Base-by-base conservation (phyloP, 495 filamentous ascomycete species). In the Aspergillus cavernicola region DNA sequence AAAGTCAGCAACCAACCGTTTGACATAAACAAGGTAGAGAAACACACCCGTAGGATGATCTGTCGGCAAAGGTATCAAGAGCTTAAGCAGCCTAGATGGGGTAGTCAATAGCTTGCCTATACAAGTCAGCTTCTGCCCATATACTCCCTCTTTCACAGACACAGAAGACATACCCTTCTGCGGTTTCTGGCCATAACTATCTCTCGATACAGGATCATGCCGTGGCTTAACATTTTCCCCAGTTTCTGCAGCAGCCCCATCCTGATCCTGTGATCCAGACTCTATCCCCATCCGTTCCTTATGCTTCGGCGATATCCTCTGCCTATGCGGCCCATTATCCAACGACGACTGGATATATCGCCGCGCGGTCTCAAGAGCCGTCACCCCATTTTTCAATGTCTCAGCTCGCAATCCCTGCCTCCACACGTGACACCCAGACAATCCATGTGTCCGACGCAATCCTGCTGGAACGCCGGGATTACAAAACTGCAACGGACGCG, bases 51-150 rank as follows among this genome's bases (percentile, higher is more conserved):
- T 81, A 32, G 76, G 66, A 31, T 73, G 50, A 39, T 66, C 54
- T 2, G 81, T 83, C 4, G 84, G 84, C 9, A 97, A 76, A 0
- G 92, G 92, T 7, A 97, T 76, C 19, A 96, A 85, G 13, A 97
- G 72, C 67, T 97, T 97, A 29, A 97, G 82, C 33, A 96, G 82
- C 6, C 89, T 81, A 1, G 89, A 93, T 0, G 92, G 92, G 0
- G 92, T 97, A 0, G 92, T 92, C 37, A 96, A 75, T 23, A 97
- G 80, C 70, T 92, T 95, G 33, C 90, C 90, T 95, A 41, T 20
- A 40, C 13, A 9, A 11, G 8, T 37, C 10, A 41, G 39, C 44
- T 18, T 38, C 41, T 13, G 16, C 9, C 10, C 3, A 32, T n/a
- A n/a, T n/a, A n/a, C n/a, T n/a, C n/a, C n/a, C 2, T 29, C 49